Conservation (phyloP, 2,329 filamentous ascomycete species). For the Scorias spongiosa region DNA sequence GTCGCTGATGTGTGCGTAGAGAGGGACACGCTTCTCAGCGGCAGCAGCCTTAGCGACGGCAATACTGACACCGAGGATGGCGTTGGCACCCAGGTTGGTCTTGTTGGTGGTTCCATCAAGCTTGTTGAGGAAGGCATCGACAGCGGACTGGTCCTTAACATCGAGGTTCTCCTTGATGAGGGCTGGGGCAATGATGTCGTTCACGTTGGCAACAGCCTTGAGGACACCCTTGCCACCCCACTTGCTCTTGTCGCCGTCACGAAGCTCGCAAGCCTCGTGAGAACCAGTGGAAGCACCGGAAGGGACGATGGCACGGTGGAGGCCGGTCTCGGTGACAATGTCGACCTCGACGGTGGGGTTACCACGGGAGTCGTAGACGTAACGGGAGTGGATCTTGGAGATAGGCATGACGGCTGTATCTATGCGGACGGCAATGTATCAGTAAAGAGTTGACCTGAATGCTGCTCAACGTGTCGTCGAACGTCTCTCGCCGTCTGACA, state of each 20-base stretch:
- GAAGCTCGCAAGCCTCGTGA: slow-evolving; percentile 38
- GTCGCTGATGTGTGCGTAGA: slow-evolving; percentile 43
- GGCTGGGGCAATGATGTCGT: slow-evolving; percentile 38
- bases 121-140: slow-evolving; percentile 38
- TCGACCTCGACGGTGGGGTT: slow-evolving; percentile 99
- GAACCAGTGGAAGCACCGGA: slow-evolving; percentile 81
- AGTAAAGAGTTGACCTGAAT: too few relatives aligned
- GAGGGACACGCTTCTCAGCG: slow-evolving; percentile 38
- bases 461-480: too few relatives aligned
- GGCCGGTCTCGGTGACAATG: slow-evolving; percentile 86
- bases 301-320: slow-evolving; percentile 94
- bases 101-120: slow-evolving; percentile 46
- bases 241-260: slow-evolving; percentile 37
- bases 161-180: slow-evolving; percentile 39
- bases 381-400: slow-evolving; percentile 46
- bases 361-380: slow-evolving; percentile 91
- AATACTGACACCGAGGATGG: slow-evolving; percentile 46
- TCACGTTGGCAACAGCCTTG: slow-evolving; percentile 41
- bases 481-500: too few relatives aligned
- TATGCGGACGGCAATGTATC: background rate
- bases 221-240: slow-evolving; percentile 42
- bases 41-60: slow-evolving; percentile 43
- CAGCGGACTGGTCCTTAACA: slow-evolving; percentile 38
- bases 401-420: slow-evolving; percentile 55
- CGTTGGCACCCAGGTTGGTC: slow-evolving; percentile 43